Base-by-base conservation (phyloP, 2,329 filamentous ascomycete species). In the Aspergillus novoparasiticus region DNA sequence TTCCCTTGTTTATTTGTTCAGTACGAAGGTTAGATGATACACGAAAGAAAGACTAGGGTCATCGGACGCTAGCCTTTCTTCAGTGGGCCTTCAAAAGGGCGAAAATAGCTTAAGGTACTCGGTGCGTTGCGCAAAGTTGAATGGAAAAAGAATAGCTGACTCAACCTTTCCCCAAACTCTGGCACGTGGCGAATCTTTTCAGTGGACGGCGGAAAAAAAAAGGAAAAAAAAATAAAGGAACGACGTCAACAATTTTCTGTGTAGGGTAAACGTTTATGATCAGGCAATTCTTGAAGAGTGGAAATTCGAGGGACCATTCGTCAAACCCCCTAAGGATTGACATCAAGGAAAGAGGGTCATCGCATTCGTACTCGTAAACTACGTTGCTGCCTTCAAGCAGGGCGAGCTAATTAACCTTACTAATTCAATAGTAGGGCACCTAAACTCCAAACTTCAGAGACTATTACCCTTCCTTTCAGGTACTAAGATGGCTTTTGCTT, bases 21-120 rank as follows among this genome's bases (percentile, higher is more conserved):
- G 32, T 30, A 45, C 21, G 28, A 32, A 21, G 48, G 28, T 57
- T 21, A 59, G 14, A 6, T 12, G 21, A 19, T 55, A 9, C 32
- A 58, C 32, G 60, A 67, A 65, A 59, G 65, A 68, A 64, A 48
- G 66, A 65, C 64, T 65, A 60, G 46, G 61, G 66, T 63, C 61
- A 63, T 62, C 36, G 14, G 61, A 48, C 57, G 28, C 45, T 57
- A 57, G 61, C 30, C 30, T 16, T 48, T 51, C 30, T 54, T 46
- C 43, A 50, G 50, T 65, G 63, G 51, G 50, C 43, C 28, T 36
- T 48, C 39, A 36, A 45, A 59, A 23, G 39, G 39, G 57, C 51
- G 30, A 55, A 39, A 36, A 21, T 26, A 46, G 57, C 19, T 28
- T 39, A 28, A 41, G 46, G 46, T n/a, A 23, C 21, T 36, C 9